Evolutionary conservation across 352 stramenopile genomes (phyloP).

Genomic region (Hyaloperonospora brassicae): DNA sequence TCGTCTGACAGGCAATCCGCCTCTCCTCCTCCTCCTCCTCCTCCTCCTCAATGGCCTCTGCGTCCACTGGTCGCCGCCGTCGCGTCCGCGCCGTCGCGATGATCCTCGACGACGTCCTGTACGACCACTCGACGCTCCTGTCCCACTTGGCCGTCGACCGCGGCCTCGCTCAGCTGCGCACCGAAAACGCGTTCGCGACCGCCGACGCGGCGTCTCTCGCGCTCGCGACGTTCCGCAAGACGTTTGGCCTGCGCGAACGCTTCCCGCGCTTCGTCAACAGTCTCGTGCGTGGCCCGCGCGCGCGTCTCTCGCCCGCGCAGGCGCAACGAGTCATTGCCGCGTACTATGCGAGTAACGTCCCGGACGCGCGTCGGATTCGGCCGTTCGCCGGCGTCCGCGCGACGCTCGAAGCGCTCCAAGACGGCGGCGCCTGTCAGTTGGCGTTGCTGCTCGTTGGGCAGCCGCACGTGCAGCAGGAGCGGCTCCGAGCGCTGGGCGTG

Average conservation of each 20-base stretch:
- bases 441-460: constrained; percentile 73
- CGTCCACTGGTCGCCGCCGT: constrained; percentile 32
- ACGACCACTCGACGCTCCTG: constrained; percentile 75
- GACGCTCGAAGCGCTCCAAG: constrained; percentile 47
- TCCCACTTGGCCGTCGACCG: constrained; percentile 75
- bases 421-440: constrained; percentile 43
- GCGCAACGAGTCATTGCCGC: constrained; percentile 55
- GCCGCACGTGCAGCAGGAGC: constrained; percentile 61
- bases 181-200: constrained; percentile 60
- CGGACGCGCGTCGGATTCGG: constrained; percentile 54
- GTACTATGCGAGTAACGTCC: constrained; percentile 77
- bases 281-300: constrained; percentile 34
- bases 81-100: constrained; percentile 73
- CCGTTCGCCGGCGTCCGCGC: constrained; percentile 48
- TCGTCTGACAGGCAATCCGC: neutral
- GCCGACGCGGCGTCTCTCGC: constrained; percentile 58
- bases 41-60: constrained; percentile 2
- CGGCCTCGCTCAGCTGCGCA: constrained; percentile 60
- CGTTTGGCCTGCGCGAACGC: constrained; percentile 76
- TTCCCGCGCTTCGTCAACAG: constrained; percentile 81
- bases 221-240: constrained; percentile 71
- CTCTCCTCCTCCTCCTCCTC: constrained; percentile 9
- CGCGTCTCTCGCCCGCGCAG: constrained; percentile 33
- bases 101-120: constrained; percentile 83
- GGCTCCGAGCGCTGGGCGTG: constrained; percentile 56